Evolutionary conservation across 179 eudicot genomes (phyloP), one percentile per base, ranked within the genome.

Genomic region (Sideroxylon spinosum): DNA sequence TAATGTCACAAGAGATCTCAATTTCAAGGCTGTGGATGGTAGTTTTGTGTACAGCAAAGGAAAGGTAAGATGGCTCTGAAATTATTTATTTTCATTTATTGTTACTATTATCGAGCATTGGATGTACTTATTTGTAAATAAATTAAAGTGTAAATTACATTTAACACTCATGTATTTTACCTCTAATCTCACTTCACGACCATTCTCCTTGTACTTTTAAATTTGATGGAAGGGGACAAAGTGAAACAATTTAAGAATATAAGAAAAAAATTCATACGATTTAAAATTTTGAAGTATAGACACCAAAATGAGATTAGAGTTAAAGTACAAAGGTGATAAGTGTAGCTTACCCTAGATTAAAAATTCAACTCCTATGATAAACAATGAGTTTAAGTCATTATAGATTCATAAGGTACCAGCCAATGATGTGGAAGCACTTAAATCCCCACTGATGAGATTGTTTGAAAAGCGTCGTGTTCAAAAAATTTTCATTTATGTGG

Each of bases 401-500:
- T 69, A 85, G 85, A 53, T 85, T 53, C 81, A 85, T 83, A 85
- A 85, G 71, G 85, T 85, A 48, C 87, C 87, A 6, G 85, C 85
- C 5, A 85, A 68, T 55, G 85, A 85, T 72, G 82, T 85, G 57
- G 87, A 85, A 75, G 83, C 87, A 59, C 85, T 85, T 13, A 85
- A 85, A 68, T 85, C 87, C 28, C 82, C 87, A 19, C 79, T 82
- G 28, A 85, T 85, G 87, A 85, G 87, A 26, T 74, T 85, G 70
- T 85, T 82, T 76, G 87, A 82, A 69, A 85, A 85, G 81, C 87
- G 87, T 22, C 85, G 87, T 79, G 87, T 83, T 63, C 78, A 85
- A 14, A 85, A 85, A 74, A 82, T 85, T 78, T 85, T 85, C 77
- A 79, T 85, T 23, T 85, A 79, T 29, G 87, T 85, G 59, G 85